Base-by-base conservation (phyloP, 2,329 filamentous ascomycete species). In the Aspergillus terreus region DNA sequence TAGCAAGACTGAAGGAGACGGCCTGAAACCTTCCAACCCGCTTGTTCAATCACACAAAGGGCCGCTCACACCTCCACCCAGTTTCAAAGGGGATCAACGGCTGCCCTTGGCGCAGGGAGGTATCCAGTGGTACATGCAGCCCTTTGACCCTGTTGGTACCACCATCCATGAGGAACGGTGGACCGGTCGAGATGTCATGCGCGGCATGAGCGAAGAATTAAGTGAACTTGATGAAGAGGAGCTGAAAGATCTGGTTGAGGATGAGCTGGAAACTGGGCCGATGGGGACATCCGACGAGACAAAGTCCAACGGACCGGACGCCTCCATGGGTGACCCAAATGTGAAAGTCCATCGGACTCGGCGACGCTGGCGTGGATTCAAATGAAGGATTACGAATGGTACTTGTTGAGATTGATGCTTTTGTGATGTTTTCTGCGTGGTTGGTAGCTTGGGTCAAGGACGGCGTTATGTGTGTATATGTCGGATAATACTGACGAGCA, bases 211-310 rank as follows among this genome's bases (percentile, higher is more conserved):
- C 62, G 92, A 96, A 70, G 89, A 92, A 60, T 78, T 96, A 19
- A 95, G 88, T 51, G 92, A 96, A 65, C 84, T 96, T 67, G 92
- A 95, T 62, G 92, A 96, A 58, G 91, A 95, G 47, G 90, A 92
- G 71, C 77, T 96, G 52, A 85, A 88, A 62, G 89, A 87, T 32
- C 75, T 90, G 38, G 73, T 75, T 12, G 71, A 72, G 49, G 72
- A 86, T 78, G 85, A 75, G 48, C 58, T 63, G 43, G 66, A 58
- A 45, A 59, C 27, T 46, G 47, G 46, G 55, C 52, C 44, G 44
- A 50, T 38, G 19, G 40, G 44, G 27, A 48, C 23, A n/a, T 56
- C 21, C 23, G 48, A 49, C 27, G 57, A 38, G 46, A 40, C 21
- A 44, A 51, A 38, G 35, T 47, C 49, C 47, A 58, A 57, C 56